Evolutionary conservation across 805 yeast genomes (phyloP), one percentile per base, ranked within the genome.

Genomic region (Sungouiozyma intestinalis): DNA sequence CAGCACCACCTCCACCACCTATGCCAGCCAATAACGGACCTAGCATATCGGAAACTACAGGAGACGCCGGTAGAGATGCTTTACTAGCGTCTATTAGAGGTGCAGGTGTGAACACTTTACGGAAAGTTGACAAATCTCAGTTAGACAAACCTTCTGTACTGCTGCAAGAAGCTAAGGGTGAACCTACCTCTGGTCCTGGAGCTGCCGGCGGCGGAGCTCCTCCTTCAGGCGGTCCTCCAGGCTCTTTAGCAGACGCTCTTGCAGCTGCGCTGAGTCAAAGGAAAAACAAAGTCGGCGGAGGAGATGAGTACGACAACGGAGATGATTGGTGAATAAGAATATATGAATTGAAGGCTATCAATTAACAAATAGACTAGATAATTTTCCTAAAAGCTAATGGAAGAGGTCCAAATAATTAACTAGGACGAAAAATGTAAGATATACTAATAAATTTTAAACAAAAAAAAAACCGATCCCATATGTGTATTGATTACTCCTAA

Each of bases 211-310:
- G 63, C n/a, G 69, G 64, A 3, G 64, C 67, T 11, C 60, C 69
- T 2, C 29, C 29, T 7, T 6, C 29, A 7, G 68, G 70, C 3
- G 72, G 74, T 7, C 79, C 74, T 3, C 77, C 82, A 1, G 82
- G 77, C 2, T 69, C 76, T 13, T 64, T 87, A 45, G 95, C 95
- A 1, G 94, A 85, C 60, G 95, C 95, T 0, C 66, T 87, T 40
- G 86, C 94, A 8, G 84, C 84, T 15, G 97, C 97, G 3, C 71
- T 90, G 49, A 83, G 72, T 53, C 75, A 77, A 43, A 74, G 97
- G 55, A 90, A 90, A 63, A 77, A 74, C 16, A 86, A 85, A 60
- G 94, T 90, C 6, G 95, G 86, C 48, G 92, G 82, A 45, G 92
- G 83, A 48, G 88, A 83, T 45, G 41, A 38, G 4, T 94, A 84